Evolutionary conservation across 331 rosid genomes (phyloP).

Genomic region (Cucumis variabilis): DNA sequence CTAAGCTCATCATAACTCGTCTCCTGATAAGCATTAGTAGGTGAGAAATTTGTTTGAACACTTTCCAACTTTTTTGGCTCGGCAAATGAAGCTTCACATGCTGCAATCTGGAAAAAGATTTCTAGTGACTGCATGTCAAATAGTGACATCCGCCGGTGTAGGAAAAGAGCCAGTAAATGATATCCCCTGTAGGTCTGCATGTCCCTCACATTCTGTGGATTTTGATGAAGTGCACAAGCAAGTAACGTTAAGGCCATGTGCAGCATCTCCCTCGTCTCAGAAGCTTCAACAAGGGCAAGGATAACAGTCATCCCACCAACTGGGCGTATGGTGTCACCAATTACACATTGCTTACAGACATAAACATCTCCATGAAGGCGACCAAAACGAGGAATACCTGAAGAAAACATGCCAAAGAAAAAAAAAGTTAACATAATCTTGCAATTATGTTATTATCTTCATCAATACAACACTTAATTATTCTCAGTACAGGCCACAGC

Average conservation of each 20-base stretch:
- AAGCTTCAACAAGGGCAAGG: conserved; percentile 95
- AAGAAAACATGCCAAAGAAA: conserved; percentile 36
- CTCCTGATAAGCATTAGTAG: conserved; percentile 66
- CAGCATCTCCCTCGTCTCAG: conserved; percentile 94
- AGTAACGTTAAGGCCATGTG: conserved; percentile 94
- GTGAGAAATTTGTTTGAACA: conserved; percentile 58
- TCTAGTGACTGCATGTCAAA: conserved; percentile 98
- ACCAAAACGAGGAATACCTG: conserved; percentile 99
- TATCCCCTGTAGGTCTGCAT: conserved; percentile 97
- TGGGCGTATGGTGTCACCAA: conserved; percentile 85
- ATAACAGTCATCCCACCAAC: conserved; percentile 95
- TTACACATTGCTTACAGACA: conserved; percentile 83
- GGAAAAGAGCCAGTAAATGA: conserved; percentile 93
- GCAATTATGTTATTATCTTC: not conserved
- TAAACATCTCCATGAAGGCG: conserved; percentile 91
- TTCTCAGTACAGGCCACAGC: not conserved
- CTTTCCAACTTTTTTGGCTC: conserved; percentile 87
- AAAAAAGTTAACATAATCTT: conserved; percentile 26
- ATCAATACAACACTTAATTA: not conserved
- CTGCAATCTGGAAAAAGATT: conserved; percentile 97
- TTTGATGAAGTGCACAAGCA: conserved; percentile 93
- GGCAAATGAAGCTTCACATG: conserved; percentile 98
- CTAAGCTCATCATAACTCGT: conserved; percentile 72
- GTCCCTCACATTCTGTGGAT: conserved; percentile 90
- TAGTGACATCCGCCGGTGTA: conserved; percentile 87